A percentile compares a stretch with the other conserved stretches of the same genome.
Evolutionary conservation across 2,329 filamentous ascomycete species (phyloP).

Genomic region (Xylaria multiplex): DNA sequence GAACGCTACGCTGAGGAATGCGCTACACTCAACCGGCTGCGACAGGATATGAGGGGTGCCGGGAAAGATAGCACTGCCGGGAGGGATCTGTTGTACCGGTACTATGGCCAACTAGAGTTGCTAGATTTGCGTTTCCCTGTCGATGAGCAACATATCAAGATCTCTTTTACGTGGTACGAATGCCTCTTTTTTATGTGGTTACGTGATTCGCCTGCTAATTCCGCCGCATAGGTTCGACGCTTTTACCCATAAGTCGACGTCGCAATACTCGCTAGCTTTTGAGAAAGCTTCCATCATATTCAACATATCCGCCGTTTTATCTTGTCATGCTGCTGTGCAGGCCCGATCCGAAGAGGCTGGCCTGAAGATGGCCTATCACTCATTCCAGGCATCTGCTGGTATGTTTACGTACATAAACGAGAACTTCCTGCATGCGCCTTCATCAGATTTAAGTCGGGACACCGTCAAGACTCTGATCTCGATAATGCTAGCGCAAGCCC

Average conservation of each 20-base stretch:
- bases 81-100: slow-evolving; percentile 91
- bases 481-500: slow-evolving; percentile 92
- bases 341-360: slow-evolving; percentile 91
- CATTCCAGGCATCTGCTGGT: slow-evolving; percentile 95
- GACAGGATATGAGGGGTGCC: slow-evolving; percentile 98
- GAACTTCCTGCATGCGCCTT: slow-evolving; percentile 97
- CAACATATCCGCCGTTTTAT: slow-evolving; percentile 97
- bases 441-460: slow-evolving; percentile 92
- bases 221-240: slow-evolving; percentile 82
- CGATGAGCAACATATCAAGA: slow-evolving; percentile 99
- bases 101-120: slow-evolving; percentile 96
- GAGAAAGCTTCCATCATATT: slow-evolving; percentile 99
- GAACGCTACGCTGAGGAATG: slow-evolving; percentile 97
- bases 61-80: slow-evolving; percentile 96
- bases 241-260: slow-evolving; percentile 98
- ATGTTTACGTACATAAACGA: slow-evolving; percentile 99
- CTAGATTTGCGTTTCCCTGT: slow-evolving; percentile 95
- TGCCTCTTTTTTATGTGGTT: slow-evolving; percentile 23
- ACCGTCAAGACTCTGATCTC: slow-evolving; percentile 95
- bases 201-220: slow-evolving; percentile 39
- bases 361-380: slow-evolving; percentile 96
- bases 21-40: slow-evolving; percentile 88
- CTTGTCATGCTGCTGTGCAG: slow-evolving; percentile 93
- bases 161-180: slow-evolving; percentile 92
- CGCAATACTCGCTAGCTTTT: slow-evolving; percentile 95